Conservation (phyloP, 2,329 filamentous ascomycete species). For the Epichloe hybrida region DNA sequence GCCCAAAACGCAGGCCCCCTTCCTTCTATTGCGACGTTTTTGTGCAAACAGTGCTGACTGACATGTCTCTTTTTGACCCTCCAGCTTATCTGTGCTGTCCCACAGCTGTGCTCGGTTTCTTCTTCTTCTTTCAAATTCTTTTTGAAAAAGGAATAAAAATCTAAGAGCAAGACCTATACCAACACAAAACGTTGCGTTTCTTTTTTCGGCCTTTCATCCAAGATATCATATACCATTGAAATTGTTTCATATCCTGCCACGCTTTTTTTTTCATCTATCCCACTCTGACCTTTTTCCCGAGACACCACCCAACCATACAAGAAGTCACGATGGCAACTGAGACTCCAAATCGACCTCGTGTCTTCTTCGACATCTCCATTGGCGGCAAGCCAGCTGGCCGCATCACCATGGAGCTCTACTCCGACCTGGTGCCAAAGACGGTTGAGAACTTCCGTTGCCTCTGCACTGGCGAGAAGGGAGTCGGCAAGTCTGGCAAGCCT, state of each 20-base stretch:
- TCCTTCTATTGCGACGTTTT: background rate
- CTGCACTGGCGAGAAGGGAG: constrained; percentile 88
- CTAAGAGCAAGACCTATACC: background rate
- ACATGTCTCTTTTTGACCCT: background rate
- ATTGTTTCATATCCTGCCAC: background rate
- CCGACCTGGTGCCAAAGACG: constrained; percentile 75
- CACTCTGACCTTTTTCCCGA: background rate
- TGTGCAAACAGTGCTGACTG: constrained; percentile 1
- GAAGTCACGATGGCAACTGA: constrained; percentile 26
- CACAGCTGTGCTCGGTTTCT: background rate
- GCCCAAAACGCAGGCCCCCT: background rate
- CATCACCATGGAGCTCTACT: constrained; percentile 73
- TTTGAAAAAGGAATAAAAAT: background rate
- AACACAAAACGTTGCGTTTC: background rate
- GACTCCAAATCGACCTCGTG: constrained; percentile 50
- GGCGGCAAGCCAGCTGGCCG: constrained; percentile 61
- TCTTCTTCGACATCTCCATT: constrained; percentile 89
- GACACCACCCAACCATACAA: background rate
- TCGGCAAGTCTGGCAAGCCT: constrained; percentile 67
- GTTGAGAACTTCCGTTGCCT: constrained; percentile 91
- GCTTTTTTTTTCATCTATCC: background rate
- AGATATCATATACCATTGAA: background rate
- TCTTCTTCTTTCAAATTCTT: background rate
- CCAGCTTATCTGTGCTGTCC: background rate
- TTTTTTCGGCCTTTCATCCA: background rate